Evolutionary conservation across 257 asterid genomes (phyloP).

Genomic region (Coffea eugenioides): DNA sequence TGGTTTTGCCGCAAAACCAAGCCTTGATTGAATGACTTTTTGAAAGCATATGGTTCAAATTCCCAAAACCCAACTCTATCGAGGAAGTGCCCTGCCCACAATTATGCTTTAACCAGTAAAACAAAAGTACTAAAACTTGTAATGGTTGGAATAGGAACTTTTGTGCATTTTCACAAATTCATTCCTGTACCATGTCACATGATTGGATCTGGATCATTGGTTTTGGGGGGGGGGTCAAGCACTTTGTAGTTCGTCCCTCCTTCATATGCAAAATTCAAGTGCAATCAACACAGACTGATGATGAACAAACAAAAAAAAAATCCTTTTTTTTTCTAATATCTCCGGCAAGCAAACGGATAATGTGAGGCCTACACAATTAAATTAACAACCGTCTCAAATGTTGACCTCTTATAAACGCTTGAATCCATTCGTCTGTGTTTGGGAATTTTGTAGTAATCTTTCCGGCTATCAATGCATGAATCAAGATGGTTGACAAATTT

Average conservation of each 20-base stretch:
- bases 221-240: not conserved
- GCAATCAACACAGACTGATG: not conserved
- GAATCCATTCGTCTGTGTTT: conserved; percentile 9
- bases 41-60: too few relatives aligned
- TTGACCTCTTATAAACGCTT: not conserved
- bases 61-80: too few relatives aligned
- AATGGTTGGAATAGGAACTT: not conserved
- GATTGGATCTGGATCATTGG: not conserved
- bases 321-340: too few relatives aligned
- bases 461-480: not conserved
- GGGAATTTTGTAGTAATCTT: not conserved
- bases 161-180: not conserved
- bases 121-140: not conserved
- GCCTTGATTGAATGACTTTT: too few relatives aligned
- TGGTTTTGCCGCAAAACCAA: too few relatives aligned
- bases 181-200: not conserved
- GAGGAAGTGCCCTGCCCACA: not conserved
- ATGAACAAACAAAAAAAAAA: too few relatives aligned
- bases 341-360: not conserved
- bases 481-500: not conserved
- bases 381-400: not conserved
- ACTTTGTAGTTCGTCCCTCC: not conserved
- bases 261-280: not conserved
- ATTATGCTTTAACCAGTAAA: not conserved
- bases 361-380: not conserved